Evolutionary conservation across 2,329 filamentous ascomycete genomes (phyloP), one percentile per base, ranked within the genome.

Genomic region (Talaromyces atroroseus): DNA sequence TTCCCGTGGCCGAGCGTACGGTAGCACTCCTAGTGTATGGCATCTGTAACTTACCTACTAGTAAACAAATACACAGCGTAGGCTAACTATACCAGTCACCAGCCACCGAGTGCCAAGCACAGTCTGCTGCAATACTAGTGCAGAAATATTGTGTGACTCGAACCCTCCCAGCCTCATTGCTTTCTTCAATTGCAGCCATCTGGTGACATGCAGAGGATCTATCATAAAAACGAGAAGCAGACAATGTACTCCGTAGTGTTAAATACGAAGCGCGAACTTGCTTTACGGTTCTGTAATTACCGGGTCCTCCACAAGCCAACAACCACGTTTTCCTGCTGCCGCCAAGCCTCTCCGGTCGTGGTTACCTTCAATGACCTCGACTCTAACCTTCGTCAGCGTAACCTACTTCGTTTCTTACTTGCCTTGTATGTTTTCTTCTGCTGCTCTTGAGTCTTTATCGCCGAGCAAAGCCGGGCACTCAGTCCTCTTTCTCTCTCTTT

Each of bases 301-400:
- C 36, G 36, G 34, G 12, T 16, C 34, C 18, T 21, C 18, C 44
- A 12, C 18, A 16, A 4, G n/a, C 12, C n/a, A 23, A 11, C 40
- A 42, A 44, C 49, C 49, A 52, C 49, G 49, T 52, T 52, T 52
- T 51, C 34, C 49, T 40, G 18, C 42, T 21, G 42, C 44, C 20
- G 44, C 44, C 44, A 46, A 46, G 44, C 44, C 44, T 46, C 23
- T 16, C 16, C 14, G 14, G 21, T 24, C 20, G 44, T 46, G 20
- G 18, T n/a, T 26, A 46, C 44, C 44, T 23, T 23, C 44, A 46
- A 23, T 2, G 40, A 44, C 7, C 5, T 14, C 44, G 3, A 16
- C 44, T 5, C 26, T 8, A 10, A n/a, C n/a, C n/a, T n/a, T n/a
- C n/a, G n/a, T n/a, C n/a, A n/a, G n/a, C n/a, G n/a, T n/a, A n/a